phyloP scores from a whole-genome alignment of 495 filamentous ascomycete species.

The Podospora fimiseda region DNA sequence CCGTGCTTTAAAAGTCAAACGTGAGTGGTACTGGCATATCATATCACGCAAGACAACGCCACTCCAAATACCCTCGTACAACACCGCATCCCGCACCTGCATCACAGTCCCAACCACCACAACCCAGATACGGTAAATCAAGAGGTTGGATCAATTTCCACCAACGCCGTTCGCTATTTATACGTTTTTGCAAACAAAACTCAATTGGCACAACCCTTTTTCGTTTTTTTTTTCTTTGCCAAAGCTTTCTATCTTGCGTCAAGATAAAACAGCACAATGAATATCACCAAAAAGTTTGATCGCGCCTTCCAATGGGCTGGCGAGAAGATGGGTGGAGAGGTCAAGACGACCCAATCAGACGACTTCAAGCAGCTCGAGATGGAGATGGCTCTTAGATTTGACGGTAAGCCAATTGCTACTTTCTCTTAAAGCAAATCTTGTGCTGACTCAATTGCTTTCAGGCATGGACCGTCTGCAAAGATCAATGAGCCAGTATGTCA shows the following conservation, averaged over 20 bases:
- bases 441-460: conserved; percentile 26
- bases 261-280: conserved; percentile 50
- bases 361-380: conserved; percentile 90
- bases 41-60: conserved; percentile 8
- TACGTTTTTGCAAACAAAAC: not conserved
- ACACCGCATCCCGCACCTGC: not conserved
- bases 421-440: not conserved
- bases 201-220: no score
- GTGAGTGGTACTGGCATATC: not conserved
- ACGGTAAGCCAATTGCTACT: conserved; percentile 53
- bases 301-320: conserved; percentile 98
- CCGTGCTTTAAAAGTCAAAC: not conserved
- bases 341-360: conserved; percentile 80
- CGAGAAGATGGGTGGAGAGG: conserved; percentile 92
- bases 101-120: conserved; percentile 11
- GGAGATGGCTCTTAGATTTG: conserved; percentile 87
- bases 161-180: conserved; percentile 8
- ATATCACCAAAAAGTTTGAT: conserved; percentile 93
- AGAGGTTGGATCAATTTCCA: conserved; percentile 15
- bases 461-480: conserved; percentile 89
- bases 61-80: conserved; percentile 1
- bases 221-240: no score
- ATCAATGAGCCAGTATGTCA: conserved; percentile 84
- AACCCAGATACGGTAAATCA: conserved; percentile 8
- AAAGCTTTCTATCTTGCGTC: no score